phyloP scores from a whole-genome alignment of 1,139 yeast species.

The Zygotorulaspora mrakii region DNA sequence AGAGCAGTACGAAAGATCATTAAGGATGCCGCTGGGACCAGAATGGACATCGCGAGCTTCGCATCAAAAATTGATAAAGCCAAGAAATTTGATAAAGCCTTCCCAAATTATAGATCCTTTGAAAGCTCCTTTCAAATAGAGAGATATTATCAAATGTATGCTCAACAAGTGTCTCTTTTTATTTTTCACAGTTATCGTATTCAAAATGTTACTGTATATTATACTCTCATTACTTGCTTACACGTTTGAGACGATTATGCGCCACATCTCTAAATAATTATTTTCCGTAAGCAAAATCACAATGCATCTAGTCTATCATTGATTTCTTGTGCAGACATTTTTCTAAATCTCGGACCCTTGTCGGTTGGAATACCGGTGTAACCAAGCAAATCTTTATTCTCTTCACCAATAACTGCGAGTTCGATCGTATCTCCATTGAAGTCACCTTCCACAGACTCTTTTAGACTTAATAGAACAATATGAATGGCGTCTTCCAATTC shows the following conservation, averaged over 20 bases:
- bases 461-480: conserved; percentile 87
- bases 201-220: conserved; percentile 2
- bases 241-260: no score
- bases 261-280: no score
- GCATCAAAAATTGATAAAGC: conserved; percentile 85
- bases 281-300: conserved; percentile 40
- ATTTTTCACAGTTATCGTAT: conserved; percentile 5
- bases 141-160: no score
- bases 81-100: conserved; percentile 78
- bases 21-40: conserved; percentile 95
- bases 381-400: conserved; percentile 78
- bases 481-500: conserved; percentile 98
- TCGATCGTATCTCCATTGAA: conserved; percentile 96
- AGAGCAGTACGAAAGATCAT: conserved; percentile 91
- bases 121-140: conserved; percentile 42
- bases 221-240: conserved; percentile 5
- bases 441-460: conserved; percentile 97
- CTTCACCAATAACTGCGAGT: conserved; percentile 80
- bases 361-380: conserved; percentile 74
- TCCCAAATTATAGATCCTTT: conserved; percentile 91
- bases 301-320: conserved; percentile 92
- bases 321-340: conserved; percentile 82
- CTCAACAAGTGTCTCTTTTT: no score
- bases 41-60: conserved; percentile 92
- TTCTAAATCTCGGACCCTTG: conserved; percentile 83